Percentiles rank a stretch among this genome's conserved stretches.
These are phyloP conservation scores for Podospora tetraspora DNA, from an alignment of 495 filamentous ascomycete genomes.

Conservation along the genomic window DNA sequence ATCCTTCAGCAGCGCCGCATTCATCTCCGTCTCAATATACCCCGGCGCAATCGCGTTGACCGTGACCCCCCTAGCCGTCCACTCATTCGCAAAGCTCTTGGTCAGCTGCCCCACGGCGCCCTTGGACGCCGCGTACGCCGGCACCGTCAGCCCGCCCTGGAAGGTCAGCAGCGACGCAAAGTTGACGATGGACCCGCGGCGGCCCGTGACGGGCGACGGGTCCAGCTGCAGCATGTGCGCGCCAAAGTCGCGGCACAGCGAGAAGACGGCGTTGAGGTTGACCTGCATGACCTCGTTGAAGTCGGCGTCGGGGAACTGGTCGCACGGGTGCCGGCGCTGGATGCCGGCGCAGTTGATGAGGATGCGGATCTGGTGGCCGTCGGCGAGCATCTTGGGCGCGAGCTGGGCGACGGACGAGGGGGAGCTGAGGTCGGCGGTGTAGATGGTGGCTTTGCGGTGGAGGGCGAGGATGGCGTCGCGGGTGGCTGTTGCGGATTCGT, in stretches of 20 bases:
- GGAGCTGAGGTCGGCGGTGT: constrained; percentile 67
- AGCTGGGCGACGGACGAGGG: constrained; percentile 54
- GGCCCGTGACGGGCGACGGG: constrained; percentile 48
- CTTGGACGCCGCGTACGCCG: constrained; percentile 86
- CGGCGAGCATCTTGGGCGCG: constrained; percentile 54
- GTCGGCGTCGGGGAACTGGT: constrained; percentile 73
- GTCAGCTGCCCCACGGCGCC: constrained; percentile 83
- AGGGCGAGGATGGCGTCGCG: constrained; percentile 55
- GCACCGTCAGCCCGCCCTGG: constrained; percentile 86
- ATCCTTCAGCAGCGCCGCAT: constrained; percentile 73
- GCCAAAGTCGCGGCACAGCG: constrained; percentile 75
- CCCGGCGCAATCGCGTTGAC: constrained; percentile 77
- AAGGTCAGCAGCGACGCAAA: constrained; percentile 79
- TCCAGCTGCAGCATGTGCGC: constrained; percentile 69
- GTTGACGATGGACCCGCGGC: constrained; percentile 77
- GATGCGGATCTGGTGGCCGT: constrained; percentile 60
- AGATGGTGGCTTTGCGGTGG: constrained; percentile 63
- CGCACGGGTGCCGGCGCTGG: constrained; percentile 70
- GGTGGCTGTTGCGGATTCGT: constrained; percentile 59
- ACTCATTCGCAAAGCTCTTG: constrained; percentile 83
- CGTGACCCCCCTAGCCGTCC: constrained; percentile 69
- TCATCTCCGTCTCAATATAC: constrained; percentile 93
- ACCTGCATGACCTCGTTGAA: constrained; percentile 83
- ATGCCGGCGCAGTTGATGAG: constrained; percentile 85
- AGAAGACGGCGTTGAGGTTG: constrained; percentile 79